Base-by-base conservation (phyloP, 371 early-diverging fungal species). In the Funneliformis caledonium region DNA sequence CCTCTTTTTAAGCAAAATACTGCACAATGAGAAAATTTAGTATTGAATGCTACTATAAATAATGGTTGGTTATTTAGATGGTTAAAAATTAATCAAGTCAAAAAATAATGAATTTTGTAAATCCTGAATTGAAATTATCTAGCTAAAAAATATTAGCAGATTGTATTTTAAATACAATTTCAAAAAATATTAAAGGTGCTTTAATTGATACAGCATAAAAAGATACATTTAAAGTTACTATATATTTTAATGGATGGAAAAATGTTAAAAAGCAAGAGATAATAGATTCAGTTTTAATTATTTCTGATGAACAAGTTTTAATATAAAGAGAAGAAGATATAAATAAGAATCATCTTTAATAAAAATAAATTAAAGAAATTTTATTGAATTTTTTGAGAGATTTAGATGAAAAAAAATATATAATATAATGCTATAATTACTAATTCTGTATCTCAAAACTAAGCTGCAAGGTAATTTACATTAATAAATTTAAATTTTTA, bases 241-340 rank as follows among this genome's bases (percentile, higher is more conserved):
- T 43, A 2, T 10, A 12, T 19, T 68, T 68, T 16, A 19, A 68
- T 68, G 19, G 19, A 43, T 68, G n/a, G 68, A 68, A 68, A 43
- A 68, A 68, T 43, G 5, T 68, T 6, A 43, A 37, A 43, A 68
- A 68, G 11, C 68, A 68, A 19, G 68, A 68, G 42, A 68, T 68
- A 1, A 37, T 68, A 42, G 68, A 5, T 45, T 68, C 4, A 67
- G 33, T 67, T 8, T 42, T 67, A 67, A 67, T 67, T 67, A 67
- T 14, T 9, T 67, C 67, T 8, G 14, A 37, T 67, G 42, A 10
- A 26, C 10, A 67, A 67, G 33, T 37, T 9, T 67, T 67, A 68
- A 6, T 68, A 16, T 68, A 8, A 43, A 16, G 10, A 37, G 33
- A n/a, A 43, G 42, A 11, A 14, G 43, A 37, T 37, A 14, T 67